Evolutionary conservation across 2,329 filamentous ascomycete species (phyloP), one percentile per base, ranked within the genome.

Genomic region (Clarireedia homoeocarpa): DNA sequence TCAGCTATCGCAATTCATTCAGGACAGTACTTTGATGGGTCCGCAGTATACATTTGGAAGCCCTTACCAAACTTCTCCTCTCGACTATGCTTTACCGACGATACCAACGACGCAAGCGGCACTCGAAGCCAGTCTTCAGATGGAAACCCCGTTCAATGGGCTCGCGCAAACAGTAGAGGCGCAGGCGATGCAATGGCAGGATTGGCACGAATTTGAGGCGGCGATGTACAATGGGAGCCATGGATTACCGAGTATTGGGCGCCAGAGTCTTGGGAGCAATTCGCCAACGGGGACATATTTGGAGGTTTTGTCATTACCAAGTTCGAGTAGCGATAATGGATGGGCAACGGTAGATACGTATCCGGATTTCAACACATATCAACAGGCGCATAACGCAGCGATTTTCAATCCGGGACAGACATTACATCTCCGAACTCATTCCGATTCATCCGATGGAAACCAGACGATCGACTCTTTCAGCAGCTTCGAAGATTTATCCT

Each of bases 391-490:
- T 51, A 81, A 76, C 60, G 71, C 77, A 57, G 74, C 75, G 14
- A 91, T 96, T 67, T 95, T 95, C 77, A 96, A 96, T 72, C 92
- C 92, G 2, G 84, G 86, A 60, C 88, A 96, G 73, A 95, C 91
- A 1, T 76, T 97, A 51, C 92, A 96, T 74, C 80, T 95, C 67
- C 83, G 91, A 63, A 91, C 86, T 54, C 85, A 87, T 65, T 96
- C 91, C 4, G 89, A 95, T 66, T 94, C 90, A 62, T 85, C 88
- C 1, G 86, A 91, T 36, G 82, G 84, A 64, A 71, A 82, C 71
- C 75, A 85, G 67, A 69, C 86, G 26, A 63, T 69, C 20, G 68
- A 70, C 40, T 64, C 77, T 70, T 90, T 79, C 75, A 83, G 78
- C 61, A 94, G 89, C 73, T 95, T 87, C 65, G 90, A 95, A 69